These are phyloP conservation scores for Aspergillus sparsus DNA, from an alignment of 495 filamentous ascomycete genomes.

Conservation along the genomic window DNA sequence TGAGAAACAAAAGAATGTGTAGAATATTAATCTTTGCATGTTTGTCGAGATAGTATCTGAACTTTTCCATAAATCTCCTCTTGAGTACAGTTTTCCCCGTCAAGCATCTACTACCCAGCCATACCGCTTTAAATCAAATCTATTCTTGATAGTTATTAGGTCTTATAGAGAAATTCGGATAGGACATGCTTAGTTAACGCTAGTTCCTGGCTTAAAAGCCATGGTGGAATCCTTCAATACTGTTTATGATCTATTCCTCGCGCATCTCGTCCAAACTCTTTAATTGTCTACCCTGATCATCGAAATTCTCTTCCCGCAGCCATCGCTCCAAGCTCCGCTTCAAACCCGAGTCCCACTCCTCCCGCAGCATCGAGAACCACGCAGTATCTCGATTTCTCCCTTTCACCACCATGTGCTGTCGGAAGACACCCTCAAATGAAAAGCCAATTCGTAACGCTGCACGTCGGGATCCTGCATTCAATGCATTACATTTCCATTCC, in stretches of 20 bases:
- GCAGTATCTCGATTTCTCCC: slow-evolving; percentile 56
- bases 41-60: too few species aligned
- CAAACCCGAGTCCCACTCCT: slow-evolving; percentile 53
- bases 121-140: too few species aligned
- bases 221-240: too few species aligned
- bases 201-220: too few species aligned
- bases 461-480: slow-evolving; percentile 48
- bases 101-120: too few species aligned
- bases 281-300: slow-evolving; percentile 45
- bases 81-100: too few species aligned
- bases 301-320: slow-evolving; percentile 51
- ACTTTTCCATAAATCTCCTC: too few species aligned
- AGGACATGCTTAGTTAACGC: too few species aligned
- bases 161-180: too few species aligned
- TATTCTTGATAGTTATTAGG: too few species aligned
- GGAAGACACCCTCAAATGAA: slow-evolving; percentile 53
- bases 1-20: too few species aligned
- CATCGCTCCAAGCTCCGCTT: slow-evolving; percentile 48
- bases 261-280: slow-evolving; percentile 36
- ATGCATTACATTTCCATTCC: slow-evolving; percentile 59
- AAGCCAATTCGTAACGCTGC: slow-evolving; percentile 57
- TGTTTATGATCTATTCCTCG: background rate
- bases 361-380: slow-evolving; percentile 54
- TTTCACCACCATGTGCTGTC: slow-evolving; percentile 59
- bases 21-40: too few species aligned